Evolutionary conservation across 1,284 basidiomycete species (phyloP), one percentile per base, ranked within the genome.

Genomic region (Cutaneotrichosporon sp.): DNA sequence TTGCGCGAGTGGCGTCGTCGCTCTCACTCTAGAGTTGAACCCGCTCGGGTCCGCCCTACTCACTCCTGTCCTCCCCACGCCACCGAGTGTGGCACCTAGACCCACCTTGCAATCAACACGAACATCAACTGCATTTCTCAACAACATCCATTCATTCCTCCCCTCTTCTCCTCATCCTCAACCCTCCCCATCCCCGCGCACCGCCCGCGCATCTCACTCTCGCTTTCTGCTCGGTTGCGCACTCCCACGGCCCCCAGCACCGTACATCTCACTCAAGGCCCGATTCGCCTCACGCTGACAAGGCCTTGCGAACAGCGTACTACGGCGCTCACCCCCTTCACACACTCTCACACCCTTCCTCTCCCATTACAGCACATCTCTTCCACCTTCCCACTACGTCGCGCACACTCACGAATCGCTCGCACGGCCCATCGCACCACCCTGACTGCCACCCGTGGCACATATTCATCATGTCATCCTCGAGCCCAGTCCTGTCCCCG

Each of bases 371-470:
- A 16, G 3, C 7, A 16, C 7, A 13, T 42, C 40, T 16, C 42
- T 18, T 18, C 2, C 18, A 13, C 42, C 42, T 18, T n/a, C 16
- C 42, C 5, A 16, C 9, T 8, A 18, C 42, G 42, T 18, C 14
- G 18, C 42, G 18, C 42, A 46, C 18, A 46, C 18, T 46, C 42
- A 46, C 42, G 4, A n/a, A 16, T 18, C 5, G 16, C 18, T 46
- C 42, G 42, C 42, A 46, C 42, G 42, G 42, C 42, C 42, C 42
- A 46, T 46, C 42, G 42, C 42, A n/a, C 42, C 42, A 4, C 49
- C 22, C 22, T 51, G 30, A 32, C 30, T n/a, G 31, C 51, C 51
- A 53, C 53, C 51, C 55, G 10, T 46, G 42, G 42, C 42, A 46
- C 42, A 7, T 36, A 46, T 46, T 46, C 34, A 22, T 34, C 32